Percentiles rank a stretch among this genome's conserved stretches.
Conservation (phyloP, 163 green algal species). For the Smithsoniella earleae region DNA sequence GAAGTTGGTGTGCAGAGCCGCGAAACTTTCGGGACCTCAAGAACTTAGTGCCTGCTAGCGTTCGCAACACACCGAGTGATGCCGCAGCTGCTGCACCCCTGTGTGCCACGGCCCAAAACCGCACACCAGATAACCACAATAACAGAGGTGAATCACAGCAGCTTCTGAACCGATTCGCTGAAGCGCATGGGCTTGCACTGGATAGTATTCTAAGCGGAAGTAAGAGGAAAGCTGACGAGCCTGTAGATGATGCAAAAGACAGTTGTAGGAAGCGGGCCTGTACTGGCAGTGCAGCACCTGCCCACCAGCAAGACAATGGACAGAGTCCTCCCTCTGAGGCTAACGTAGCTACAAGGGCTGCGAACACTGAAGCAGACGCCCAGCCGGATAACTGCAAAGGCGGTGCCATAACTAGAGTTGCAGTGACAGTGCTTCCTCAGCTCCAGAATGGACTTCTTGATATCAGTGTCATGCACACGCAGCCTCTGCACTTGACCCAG, state of each 20-base stretch:
- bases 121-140: not conserved
- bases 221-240: not conserved
- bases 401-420: not conserved
- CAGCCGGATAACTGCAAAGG: not conserved
- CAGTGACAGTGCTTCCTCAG: not conserved
- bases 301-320: not conserved
- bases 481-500: slow-evolving; percentile 7
- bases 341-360: no score
- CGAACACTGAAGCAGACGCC: no score
- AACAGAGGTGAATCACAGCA: not conserved
- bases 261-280: not conserved
- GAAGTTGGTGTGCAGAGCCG: not conserved
- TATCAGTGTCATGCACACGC: not conserved
- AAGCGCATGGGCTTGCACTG: not conserved
- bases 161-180: not conserved
- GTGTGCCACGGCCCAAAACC: not conserved
- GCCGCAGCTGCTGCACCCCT: not conserved
- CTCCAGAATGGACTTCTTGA: not conserved
- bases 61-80: not conserved
- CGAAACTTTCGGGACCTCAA: not conserved
- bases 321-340: no score
- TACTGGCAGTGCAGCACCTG: not conserved
- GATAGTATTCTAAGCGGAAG: not conserved
- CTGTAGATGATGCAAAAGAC: not conserved
- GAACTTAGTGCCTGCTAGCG: not conserved